Evolutionary conservation across 2,329 filamentous ascomycete genomes (phyloP), one percentile per base, ranked within the genome.

Genomic region (Botryotinia narcissicola): DNA sequence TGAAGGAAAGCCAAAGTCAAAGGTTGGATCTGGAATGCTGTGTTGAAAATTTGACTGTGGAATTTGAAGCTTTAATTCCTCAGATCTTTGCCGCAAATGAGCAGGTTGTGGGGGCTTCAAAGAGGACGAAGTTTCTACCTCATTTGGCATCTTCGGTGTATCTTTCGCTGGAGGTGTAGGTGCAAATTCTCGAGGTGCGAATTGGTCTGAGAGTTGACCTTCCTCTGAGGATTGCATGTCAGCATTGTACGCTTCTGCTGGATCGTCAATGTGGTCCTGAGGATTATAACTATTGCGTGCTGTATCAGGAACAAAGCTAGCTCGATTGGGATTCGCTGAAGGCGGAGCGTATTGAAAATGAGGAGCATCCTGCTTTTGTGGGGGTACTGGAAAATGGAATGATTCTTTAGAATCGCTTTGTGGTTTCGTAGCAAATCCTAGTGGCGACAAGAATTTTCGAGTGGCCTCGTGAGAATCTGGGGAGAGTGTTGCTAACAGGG

Each of bases 1-100:
- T 74, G 90, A 89, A 0, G 93, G 92, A 82, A 97, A 97, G 29
- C 94, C 93, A 80, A 93, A 93, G 78, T 93, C 90, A 79, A 93
- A 92, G n/a, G 87, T 88, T 76, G 32, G 60, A 9, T 71, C 57
- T 16, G 74, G 20, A 59, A 57, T 10, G 73, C 66, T 20, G 20
- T 63, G 61, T 59, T 69, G 48, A 57, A 59, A 69, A 16, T 69
- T 57, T 69, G 71, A 59, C 54, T 73, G 51, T 68, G 77, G 78
- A 46, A 79, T 79, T 37, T 74, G 67, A 37, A 79, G 75, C 40
- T 76, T 75, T 18, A 78, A 72, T 67, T 78, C 75, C 14, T 62
- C 68, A 3, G 77, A 75, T 57, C 73, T 78, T 44, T 74, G 68
- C 2, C 76, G 76, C 22, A 70, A 68, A 54, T 79, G 77, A 35